These are phyloP conservation scores for Emericellopsis atlantica DNA, from an alignment of 2,329 filamentous ascomycete genomes.

Conservation along the genomic window DNA sequence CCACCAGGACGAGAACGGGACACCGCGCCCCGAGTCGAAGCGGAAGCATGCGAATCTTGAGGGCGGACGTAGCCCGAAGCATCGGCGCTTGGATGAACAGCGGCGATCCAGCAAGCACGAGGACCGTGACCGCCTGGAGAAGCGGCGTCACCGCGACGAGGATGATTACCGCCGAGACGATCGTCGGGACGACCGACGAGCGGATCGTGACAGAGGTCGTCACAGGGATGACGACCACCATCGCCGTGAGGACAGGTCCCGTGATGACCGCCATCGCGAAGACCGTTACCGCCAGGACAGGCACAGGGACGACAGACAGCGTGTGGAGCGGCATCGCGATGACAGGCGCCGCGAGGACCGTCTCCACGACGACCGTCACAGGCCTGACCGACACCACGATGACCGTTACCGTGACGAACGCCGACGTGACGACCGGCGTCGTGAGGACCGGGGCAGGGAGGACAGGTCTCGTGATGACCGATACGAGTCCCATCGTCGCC, in stretches of 20 bases:
- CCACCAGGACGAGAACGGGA: constrained; percentile 36
- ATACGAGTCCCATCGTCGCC: constrained; percentile 5
- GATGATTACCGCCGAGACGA: constrained; percentile 13
- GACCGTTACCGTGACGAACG: constrained; percentile 9
- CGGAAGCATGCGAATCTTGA: constrained; percentile 44
- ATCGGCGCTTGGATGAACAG: constrained; percentile 25
- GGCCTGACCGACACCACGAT: constrained; percentile 4
- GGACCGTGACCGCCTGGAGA: constrained; percentile 21
- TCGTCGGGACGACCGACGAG: too few species aligned
- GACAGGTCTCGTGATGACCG: constrained; percentile 6
- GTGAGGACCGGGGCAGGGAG: constrained; percentile 15
- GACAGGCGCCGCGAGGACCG: constrained; percentile 10
- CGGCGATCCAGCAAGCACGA: constrained; percentile 23
- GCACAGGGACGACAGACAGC: constrained; percentile 8
- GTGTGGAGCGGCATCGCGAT: constrained; percentile 15
- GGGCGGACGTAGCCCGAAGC: constrained; percentile 28
- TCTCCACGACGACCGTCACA: constrained; percentile 7
- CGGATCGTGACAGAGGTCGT: constrained; percentile 6
- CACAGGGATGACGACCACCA: constrained; percentile 11
- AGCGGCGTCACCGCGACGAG: constrained; percentile 13
- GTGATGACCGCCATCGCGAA: constrained; percentile 18
- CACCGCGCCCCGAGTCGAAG: constrained; percentile 42
- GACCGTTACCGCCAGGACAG: constrained; percentile 13
- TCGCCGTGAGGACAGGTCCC: constrained; percentile 17
- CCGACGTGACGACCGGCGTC: constrained; percentile 15